Evolutionary conservation across 2,329 filamentous ascomycete genomes (phyloP), one percentile per base, ranked within the genome.

Genomic region (Nemania diffusa): DNA sequence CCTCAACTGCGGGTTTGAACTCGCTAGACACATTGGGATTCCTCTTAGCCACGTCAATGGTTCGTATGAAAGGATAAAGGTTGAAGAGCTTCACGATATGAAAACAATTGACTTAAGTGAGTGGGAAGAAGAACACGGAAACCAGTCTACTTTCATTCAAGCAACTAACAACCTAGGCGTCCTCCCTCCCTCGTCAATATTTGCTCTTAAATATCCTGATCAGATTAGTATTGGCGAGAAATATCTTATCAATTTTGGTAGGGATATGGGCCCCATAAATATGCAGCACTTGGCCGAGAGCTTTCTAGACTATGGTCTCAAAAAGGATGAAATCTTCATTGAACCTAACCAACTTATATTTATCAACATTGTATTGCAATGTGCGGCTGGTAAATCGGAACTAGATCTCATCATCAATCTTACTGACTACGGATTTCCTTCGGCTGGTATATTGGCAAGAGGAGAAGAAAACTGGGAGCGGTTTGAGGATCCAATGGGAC

Each of bases 31-130:
- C 17, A 55, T 62, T 9, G 34, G 58, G 3, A 44, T 59, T 9
- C 57, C 42, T 20, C 44, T 59, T 8, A 37, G n/a, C 22, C 42
- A 26, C 9, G 17, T 34, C 26, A 15, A 51, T 40, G 44, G 27
- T 40, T 50, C 44, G 13, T 59, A 59, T 44, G 57, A 50, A 51
- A 59, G 42, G 27, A 59, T 40, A 59, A 44, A 59, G 3, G 13
- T 26, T 26, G 57, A 40, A 24, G 44, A 59, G 40, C 44, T 59
- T 26, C 40, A 40, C 20, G 32, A 59, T 8, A 40, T 51, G 57
- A 51, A 2, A 20, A 26, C n/a, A 26, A 7, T 51, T n/a, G 13
- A 51, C 24, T 5, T 6, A 4, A 5, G 20, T 6, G 5, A 8
- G 1, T 59, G 57, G 57, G 13, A 50, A 27, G 27, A 37, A 51